phyloP scores from a whole-genome alignment of 768 basidiomycete species.

The Lactarius indigo region DNA sequence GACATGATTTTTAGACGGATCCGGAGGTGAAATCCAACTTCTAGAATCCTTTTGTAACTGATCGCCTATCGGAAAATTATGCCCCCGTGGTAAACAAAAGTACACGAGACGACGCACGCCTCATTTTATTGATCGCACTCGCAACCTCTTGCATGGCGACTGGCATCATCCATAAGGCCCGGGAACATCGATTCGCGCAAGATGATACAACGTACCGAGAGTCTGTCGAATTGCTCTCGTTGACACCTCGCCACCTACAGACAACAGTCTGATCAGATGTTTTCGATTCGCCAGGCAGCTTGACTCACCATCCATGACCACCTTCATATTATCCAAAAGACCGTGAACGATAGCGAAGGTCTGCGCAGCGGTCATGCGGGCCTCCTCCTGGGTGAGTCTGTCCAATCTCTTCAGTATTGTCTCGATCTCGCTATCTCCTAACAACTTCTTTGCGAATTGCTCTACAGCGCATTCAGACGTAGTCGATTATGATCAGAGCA shows the following conservation, averaged over 20 bases:
- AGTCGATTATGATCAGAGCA: background rate
- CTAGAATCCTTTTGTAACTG: background rate
- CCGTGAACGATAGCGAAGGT: conserved; percentile 2
- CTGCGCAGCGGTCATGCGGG: conserved; percentile 2
- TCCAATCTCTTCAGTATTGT: conserved; percentile 2
- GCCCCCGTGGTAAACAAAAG: background rate
- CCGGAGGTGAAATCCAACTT: background rate
- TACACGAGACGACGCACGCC: background rate
- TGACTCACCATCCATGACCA: conserved; percentile 6
- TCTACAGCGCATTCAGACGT: background rate
- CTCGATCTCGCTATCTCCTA: conserved; percentile 6
- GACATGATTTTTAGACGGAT: background rate
- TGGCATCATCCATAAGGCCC: background rate
- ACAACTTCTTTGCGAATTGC: conserved; percentile 4
- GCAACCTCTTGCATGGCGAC: conserved; percentile 3
- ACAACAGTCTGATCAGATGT: background rate
- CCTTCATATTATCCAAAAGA: conserved; percentile 9
- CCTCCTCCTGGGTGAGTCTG: conserved; percentile 11
- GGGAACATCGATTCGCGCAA: background rate
- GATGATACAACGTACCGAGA: background rate
- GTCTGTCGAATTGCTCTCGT: background rate
- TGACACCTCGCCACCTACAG: background rate
- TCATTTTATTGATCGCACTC: conserved; percentile 1
- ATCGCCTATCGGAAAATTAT: background rate
- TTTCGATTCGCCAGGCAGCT: background rate